Evolutionary conservation across 345 rosid genomes (phyloP).

Genomic region (Populus ilicifolia): DNA sequence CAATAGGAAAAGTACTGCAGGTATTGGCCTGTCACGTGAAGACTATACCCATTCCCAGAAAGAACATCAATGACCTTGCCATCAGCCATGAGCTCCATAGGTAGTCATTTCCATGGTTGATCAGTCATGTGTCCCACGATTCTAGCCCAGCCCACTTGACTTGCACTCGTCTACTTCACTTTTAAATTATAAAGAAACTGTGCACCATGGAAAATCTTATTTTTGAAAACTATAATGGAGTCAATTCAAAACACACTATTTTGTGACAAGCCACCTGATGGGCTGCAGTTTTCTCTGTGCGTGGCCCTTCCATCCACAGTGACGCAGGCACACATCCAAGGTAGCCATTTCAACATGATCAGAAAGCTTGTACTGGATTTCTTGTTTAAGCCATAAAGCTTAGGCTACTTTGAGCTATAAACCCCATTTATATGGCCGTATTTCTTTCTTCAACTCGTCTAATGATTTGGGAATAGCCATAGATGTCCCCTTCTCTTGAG

Average conservation of each 20-base stretch:
- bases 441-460: too few relatives aligned
- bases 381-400: background rate
- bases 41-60: background rate
- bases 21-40: background rate
- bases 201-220: background rate
- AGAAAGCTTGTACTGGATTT: background rate
- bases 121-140: background rate
- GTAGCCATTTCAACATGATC: background rate
- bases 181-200: background rate
- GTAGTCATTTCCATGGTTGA: too few relatives aligned
- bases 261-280: slow-evolving; percentile 9
- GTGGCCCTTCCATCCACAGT: slow-evolving; percentile 14
- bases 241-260: slow-evolving; percentile 26
- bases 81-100: background rate
- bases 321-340: background rate
- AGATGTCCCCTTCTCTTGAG: background rate
- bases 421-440: too few relatives aligned
- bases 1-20: background rate
- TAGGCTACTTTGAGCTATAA: too few relatives aligned
- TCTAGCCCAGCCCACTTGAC: background rate
- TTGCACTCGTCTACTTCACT: background rate
- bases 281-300: slow-evolving; percentile 4
- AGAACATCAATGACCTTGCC: background rate
- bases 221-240: slow-evolving; percentile 7
- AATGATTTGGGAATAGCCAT: background rate